Conservation (phyloP, 2,329 filamentous ascomycete species). For the Colletotrichum salicis region DNA sequence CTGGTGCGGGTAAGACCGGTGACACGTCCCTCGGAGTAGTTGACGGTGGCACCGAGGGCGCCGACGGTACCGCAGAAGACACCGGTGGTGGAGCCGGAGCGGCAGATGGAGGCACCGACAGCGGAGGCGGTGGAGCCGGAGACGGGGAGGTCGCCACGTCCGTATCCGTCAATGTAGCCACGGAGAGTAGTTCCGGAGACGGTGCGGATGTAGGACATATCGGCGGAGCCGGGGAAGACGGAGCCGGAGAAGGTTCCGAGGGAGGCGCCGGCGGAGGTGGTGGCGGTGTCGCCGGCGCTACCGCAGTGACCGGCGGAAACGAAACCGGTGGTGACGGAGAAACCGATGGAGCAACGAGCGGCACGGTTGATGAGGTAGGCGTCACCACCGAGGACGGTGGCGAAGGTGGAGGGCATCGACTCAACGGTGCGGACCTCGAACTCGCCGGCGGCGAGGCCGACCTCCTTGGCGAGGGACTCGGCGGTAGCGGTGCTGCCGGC, state of each 20-base stretch:
- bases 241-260: slow-evolving; percentile 50
- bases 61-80: slow-evolving; percentile 51
- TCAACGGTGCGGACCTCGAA: slow-evolving; percentile 49
- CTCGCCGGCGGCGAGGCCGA: slow-evolving; percentile 48
- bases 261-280: slow-evolving; percentile 44
- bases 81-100: slow-evolving; percentile 53
- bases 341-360: slow-evolving; percentile 51
- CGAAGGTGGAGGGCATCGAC: slow-evolving; percentile 47
- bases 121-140: slow-evolving; percentile 50
- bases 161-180: slow-evolving; percentile 48
- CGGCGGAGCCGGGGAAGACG: slow-evolving; percentile 51
- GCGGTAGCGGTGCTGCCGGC: slow-evolving; percentile 47
- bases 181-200: slow-evolving; percentile 47
- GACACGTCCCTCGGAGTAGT: slow-evolving; percentile 51
- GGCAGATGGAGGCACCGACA: slow-evolving; percentile 51
- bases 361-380: slow-evolving; percentile 49
- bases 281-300: slow-evolving; percentile 42
- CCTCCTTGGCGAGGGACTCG: slow-evolving; percentile 47
- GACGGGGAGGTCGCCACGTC: slow-evolving; percentile 44
- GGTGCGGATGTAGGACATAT: slow-evolving; percentile 51
- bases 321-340: slow-evolving; percentile 53
- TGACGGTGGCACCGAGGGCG: slow-evolving; percentile 48
- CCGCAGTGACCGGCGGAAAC: slow-evolving; percentile 54
- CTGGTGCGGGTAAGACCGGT: slow-evolving; percentile 52
- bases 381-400: slow-evolving; percentile 49